A percentile compares a stretch with the other conserved stretches of the same genome.
phyloP scores from a whole-genome alignment of 129 eudicot species.

The Solidago caesia region DNA sequence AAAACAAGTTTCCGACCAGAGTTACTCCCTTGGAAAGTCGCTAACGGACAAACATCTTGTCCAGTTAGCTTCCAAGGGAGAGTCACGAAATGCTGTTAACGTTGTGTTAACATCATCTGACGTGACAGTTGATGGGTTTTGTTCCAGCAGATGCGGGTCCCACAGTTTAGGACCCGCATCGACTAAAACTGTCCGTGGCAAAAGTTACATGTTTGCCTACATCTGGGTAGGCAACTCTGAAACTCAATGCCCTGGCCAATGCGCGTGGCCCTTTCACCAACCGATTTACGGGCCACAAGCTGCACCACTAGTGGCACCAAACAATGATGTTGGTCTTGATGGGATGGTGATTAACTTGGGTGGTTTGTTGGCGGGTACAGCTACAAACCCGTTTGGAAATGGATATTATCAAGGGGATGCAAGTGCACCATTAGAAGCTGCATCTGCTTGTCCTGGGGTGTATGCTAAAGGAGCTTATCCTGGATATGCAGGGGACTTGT shows the following conservation, averaged over 20 bases:
- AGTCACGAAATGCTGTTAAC: conserved; percentile 37
- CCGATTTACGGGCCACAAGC: conserved; percentile 53
- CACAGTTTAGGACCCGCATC: conserved; percentile 33
- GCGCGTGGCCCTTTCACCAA: conserved; percentile 64
- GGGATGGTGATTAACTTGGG: conserved; percentile 47
- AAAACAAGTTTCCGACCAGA: conserved; percentile 40
- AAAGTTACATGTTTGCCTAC: conserved; percentile 37
- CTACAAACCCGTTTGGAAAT: conserved; percentile 45
- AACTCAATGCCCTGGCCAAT: conserved; percentile 56
- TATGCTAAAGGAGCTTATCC: conserved; percentile 43
- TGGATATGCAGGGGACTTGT: conserved; percentile 44
- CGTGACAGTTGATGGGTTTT: conserved; percentile 50
- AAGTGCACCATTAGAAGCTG: conserved; percentile 43
- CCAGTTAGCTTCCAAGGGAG: conserved; percentile 42
- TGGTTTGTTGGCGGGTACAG: conserved; percentile 40
- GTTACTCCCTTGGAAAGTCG: conserved; percentile 44
- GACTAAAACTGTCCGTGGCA: conserved; percentile 24
- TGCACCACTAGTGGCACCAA: conserved; percentile 50
- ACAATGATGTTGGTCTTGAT: conserved; percentile 42
- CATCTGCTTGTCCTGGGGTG: conserved; percentile 45
- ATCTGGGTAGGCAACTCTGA: conserved; percentile 58
- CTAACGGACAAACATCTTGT: conserved; percentile 31
- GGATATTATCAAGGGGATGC: conserved; percentile 50
- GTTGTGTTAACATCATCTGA: conserved; percentile 53
- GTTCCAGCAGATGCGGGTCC: conserved; percentile 57